Conservation (phyloP, 2,329 filamentous ascomycete genomes). For the Aspergillus persii region DNA sequence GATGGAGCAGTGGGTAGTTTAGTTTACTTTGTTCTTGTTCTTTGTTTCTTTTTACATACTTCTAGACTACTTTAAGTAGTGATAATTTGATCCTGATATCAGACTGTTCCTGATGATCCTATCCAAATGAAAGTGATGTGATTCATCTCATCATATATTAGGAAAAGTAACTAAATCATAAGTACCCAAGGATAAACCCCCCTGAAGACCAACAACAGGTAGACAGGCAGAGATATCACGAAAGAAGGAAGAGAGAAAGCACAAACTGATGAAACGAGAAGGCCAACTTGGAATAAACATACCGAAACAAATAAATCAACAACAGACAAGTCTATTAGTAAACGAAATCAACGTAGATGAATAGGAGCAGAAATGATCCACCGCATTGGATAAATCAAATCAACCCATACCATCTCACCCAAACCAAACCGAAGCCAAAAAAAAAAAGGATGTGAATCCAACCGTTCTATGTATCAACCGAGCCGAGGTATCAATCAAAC, state of each 20-base stretch:
- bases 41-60: no score
- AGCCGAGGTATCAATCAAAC: conserved; percentile 18
- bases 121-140: no score
- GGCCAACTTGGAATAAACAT: neutral
- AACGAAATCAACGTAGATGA: neutral
- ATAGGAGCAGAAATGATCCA: neutral
- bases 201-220: neutral
- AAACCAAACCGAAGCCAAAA: neutral
- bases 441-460: conserved; percentile 2
- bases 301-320: neutral
- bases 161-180: no score
- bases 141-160: no score
- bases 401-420: neutral
- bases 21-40: no score
- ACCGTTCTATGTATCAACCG: conserved; percentile 22
- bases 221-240: neutral
- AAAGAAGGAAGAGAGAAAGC: neutral
- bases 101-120: no score
- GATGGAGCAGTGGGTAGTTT: no score
- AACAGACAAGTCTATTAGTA: neutral
- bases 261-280: neutral
- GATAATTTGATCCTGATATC: no score
- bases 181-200: neutral
- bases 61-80: no score
- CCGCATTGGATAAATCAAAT: neutral